Evolutionary conservation across 2,329 filamentous ascomycete genomes (phyloP), one percentile per base, ranked within the genome.

Genomic region (Scorias spongiosa): DNA sequence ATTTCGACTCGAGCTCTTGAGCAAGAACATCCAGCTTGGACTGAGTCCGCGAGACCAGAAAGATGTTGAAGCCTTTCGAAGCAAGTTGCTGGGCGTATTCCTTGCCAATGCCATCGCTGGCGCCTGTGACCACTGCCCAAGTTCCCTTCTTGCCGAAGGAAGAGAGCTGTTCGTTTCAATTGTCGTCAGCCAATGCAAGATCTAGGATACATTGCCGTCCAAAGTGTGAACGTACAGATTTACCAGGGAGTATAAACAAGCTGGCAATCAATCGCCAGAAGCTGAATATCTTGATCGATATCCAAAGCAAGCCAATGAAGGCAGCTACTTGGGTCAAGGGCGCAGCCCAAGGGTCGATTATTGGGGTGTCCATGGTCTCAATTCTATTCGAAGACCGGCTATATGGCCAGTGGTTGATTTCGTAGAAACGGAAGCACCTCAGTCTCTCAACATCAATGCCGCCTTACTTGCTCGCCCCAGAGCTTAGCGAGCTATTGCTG

Each of bases 21-120:
- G 84, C 78, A 42, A 98, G 75, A 2, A 76, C 64, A 44, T 84
- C 76, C 52, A 98, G 80, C 67, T 98, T 98, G 36, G 85, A 85
- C 53, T 83, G 75, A n/a, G 93, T 96, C 56, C 93, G 88, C 39
- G 91, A 96, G 48, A 98, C 81, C 54, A 98, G 84, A 49, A 98
- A 70, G 54, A 96, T 72, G 66, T 95, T 96, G 77, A 89, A 98
- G 56, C 88, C 88, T 62, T 91, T 88, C 48, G 77, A 71, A 18
- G 91, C 88, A 45, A 98, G 80, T 63, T 96, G 87, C 29, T 82
- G 73, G 32, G 89, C 86, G 62, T 86, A 98, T 68, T 98, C 91
- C 67, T 94, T 96, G 61, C 91, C 91, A 49, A 98, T 80, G 51
- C 91, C 93, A 64, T 98, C 91, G 10, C 88, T 95, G 42, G 89